Evolutionary conservation across 306 rosid genomes (phyloP), one percentile per base, ranked within the genome.

Genomic region (Cucurbita moschata): DNA sequence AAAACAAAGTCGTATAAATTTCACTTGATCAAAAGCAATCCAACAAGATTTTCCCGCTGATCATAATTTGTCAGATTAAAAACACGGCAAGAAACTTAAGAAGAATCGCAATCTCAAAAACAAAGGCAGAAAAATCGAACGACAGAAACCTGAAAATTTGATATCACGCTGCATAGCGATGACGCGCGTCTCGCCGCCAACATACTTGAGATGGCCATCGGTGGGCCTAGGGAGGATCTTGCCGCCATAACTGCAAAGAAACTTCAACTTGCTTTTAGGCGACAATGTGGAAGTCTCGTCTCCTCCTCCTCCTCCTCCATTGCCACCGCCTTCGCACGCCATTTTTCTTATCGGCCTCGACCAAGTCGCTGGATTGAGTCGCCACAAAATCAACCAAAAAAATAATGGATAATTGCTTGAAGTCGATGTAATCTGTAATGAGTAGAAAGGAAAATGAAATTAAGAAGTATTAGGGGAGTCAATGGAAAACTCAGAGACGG

Each of bases 151-250:
- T 21, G 85, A 71, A 74, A 86, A 85, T n/a, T 77, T 81, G 46
- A 83, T 69, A 69, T 85, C 83, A 6, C 83, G 89, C 4, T 84
- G 83, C 39, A 87, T 60, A 7, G 91, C 79, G 4, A 94, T 59
- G 76, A 94, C 89, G 6, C 98, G 96, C 5, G 95, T 89, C 78
- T 90, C 97, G 6, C 98, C 98, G 23, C 98, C 98, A 0, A 89
- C 91, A 23, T 94, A 94, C 74, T 88, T 86, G 50, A 94, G 96
- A 16, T 66, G 50, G 8, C 95, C 89, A 7, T 94, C 98, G 56
- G 83, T 13, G 18, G 91, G 87, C 15, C 96, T 77, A 0, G 92
- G 97, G 18, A 94, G 86, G 74, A 94, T 89, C 81, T 76, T 94
- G 4, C 98, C 97, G 58, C 91, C 97, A 74, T 85, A 82, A 87